These are phyloP conservation scores for Syzygium oleosum DNA, from an alignment of 345 rosid species.

Conservation along the genomic window DNA sequence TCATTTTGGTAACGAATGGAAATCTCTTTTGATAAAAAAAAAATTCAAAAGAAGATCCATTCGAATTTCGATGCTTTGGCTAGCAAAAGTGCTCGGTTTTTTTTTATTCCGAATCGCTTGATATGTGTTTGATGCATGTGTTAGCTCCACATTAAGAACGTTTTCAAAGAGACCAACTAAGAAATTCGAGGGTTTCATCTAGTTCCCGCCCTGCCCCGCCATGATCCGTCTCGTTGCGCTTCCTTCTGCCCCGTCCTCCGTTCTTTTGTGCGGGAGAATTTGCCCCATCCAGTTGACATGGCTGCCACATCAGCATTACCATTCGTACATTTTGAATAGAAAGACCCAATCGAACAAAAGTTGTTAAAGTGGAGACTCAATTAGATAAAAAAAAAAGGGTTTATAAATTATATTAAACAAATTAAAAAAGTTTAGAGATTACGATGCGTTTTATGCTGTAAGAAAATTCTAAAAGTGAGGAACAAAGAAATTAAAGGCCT, in stretches of 20 bases:
- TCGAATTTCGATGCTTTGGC: not conserved
- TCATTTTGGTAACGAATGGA: too few relatives aligned
- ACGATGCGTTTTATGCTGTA: not conserved
- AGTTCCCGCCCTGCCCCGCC: not conserved
- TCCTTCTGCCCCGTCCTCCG: not conserved
- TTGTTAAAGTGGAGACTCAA: not conserved
- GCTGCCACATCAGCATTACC: not conserved
- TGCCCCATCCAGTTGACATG: not conserved
- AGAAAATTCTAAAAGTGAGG: not conserved
- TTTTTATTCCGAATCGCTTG: not conserved
- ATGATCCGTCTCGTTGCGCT: too few relatives aligned
- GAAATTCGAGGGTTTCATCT: not conserved
- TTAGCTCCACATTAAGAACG: not conserved
- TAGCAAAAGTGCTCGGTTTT: not conserved
- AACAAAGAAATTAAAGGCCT: not conserved
- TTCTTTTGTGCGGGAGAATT: not conserved
- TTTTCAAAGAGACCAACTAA: not conserved
- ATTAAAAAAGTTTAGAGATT: not conserved
- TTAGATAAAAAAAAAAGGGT: not conserved
- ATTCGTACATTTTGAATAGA: not conserved
- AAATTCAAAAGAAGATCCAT: not conserved
- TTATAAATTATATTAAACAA: not conserved
- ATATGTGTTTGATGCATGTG: not conserved
- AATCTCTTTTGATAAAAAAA: too few relatives aligned
- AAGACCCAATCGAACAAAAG: not conserved